phyloP scores from a whole-genome alignment of 225 moss, liverwort and hornwort genomes.

The Rhytidiadelphus loreus region DNA sequence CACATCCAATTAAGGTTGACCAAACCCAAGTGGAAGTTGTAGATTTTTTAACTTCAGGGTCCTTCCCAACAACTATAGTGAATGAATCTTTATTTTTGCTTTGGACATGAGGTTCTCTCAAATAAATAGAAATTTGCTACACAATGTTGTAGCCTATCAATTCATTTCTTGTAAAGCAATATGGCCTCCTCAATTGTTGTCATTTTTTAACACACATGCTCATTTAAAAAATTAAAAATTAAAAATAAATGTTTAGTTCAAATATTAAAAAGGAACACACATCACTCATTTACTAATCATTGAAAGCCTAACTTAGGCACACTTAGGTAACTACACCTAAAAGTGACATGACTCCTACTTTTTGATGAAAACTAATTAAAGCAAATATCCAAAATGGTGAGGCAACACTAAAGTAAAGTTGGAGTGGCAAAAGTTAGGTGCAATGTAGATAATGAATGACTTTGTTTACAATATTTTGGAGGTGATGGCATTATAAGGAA shows the following conservation, averaged over 20 bases:
- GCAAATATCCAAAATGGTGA: not conserved
- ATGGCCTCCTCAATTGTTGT: not conserved
- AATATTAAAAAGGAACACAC: not conserved
- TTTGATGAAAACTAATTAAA: not conserved
- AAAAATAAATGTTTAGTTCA: too few relatives aligned
- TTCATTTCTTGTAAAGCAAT: too few relatives aligned
- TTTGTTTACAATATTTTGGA: not conserved
- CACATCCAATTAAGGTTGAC: not conserved
- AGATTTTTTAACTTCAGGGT: rapidly evolving
- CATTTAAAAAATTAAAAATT: too few relatives aligned
- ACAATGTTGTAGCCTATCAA: not conserved
- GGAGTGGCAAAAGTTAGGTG: not conserved
- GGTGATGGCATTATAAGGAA: rapidly evolving
- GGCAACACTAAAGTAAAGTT: not conserved
- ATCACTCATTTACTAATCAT: not conserved
- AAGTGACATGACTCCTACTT: rapidly evolving
- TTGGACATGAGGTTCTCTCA: not conserved
- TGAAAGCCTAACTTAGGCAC: not conserved
- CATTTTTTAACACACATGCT: not conserved
- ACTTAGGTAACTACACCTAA: not conserved
- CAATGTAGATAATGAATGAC: not conserved
- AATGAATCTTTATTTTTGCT: not conserved
- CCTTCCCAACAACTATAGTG: not conserved
- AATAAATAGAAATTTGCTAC: not conserved
- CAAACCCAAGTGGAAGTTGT: rapidly evolving